These are phyloP conservation scores for Fomes fomentarius DNA, from an alignment of 1,284 basidiomycete species.

Conservation along the genomic window DNA sequence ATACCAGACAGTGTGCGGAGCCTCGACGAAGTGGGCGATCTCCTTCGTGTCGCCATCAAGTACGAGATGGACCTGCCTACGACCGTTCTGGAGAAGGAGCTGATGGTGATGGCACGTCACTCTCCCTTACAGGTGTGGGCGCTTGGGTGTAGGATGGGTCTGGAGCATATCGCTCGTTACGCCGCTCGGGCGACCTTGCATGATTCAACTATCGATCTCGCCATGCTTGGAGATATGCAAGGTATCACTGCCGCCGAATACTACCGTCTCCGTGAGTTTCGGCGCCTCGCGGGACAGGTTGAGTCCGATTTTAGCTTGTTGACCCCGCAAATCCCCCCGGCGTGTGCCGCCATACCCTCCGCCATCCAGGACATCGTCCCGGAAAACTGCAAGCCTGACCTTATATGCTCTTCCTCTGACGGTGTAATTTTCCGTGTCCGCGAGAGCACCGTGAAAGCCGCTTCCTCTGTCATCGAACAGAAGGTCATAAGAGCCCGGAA, in stretches of 20 bases:
- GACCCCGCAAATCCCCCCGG: neutral
- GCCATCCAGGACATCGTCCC: neutral
- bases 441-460: no score
- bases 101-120: neutral
- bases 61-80: constrained; percentile 23
- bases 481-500: no score
- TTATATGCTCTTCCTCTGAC: neutral
- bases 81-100: neutral
- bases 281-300: constrained; percentile 7
- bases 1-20: neutral
- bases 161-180: constrained; percentile 13
- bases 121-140: constrained; percentile 17
- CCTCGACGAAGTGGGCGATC: neutral
- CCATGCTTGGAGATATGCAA: neutral
- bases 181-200: constrained; percentile 9
- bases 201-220: neutral
- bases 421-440: neutral
- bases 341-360: neutral
- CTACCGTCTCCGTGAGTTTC: constrained; percentile 18
- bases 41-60: constrained; percentile 21
- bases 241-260: constrained; percentile 20
- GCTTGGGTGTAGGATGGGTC: constrained; percentile 6
- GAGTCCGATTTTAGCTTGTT: constrained; percentile 1
- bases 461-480: neutral
- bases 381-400: neutral